Conservation (phyloP, 345 rosid species). For the Gynandropsis gynandra region DNA sequence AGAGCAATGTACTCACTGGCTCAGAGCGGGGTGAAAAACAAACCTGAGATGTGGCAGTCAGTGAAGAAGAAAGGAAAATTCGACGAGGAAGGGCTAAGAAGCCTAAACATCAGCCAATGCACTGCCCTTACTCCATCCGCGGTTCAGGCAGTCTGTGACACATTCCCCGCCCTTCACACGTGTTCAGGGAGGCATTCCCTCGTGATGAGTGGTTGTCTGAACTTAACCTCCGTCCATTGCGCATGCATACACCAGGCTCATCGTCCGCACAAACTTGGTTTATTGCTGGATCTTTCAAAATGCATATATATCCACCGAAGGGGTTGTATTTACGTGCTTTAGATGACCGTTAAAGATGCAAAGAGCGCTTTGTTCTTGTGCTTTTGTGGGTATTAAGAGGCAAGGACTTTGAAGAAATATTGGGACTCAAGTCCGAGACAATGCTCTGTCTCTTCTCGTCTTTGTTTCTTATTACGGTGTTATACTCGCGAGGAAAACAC, state of each 20-base stretch:
- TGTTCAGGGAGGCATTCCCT: slow-evolving; percentile 94
- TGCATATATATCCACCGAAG: no score
- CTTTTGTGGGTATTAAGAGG: no score
- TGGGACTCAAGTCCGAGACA: no score
- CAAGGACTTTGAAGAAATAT: no score
- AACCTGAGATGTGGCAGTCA: slow-evolving; percentile 50
- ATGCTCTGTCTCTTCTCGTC: no score
- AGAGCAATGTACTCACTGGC: slow-evolving; percentile 81
- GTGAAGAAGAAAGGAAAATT: slow-evolving; percentile 32
- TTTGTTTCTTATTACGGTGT: no score
- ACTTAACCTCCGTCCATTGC: slow-evolving; percentile 85
- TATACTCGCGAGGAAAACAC: no score
- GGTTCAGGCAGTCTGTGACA: slow-evolving; percentile 87
- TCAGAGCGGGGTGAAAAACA: slow-evolving; percentile 58
- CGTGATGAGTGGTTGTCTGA: slow-evolving; percentile 92
- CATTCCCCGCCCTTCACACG: slow-evolving; percentile 92
- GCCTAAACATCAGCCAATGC: slow-evolving; percentile 97
- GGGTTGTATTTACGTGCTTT: no score
- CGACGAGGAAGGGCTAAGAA: slow-evolving; percentile 73
- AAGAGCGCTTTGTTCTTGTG: no score
- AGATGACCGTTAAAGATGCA: no score
- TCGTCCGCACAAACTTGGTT: no score
- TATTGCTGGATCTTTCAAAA: no score
- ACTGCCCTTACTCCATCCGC: slow-evolving; percentile 91
- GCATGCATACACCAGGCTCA: slow-evolving; percentile 77